Percentiles rank a stretch among this genome's conserved stretches.
Conservation (phyloP, 768 basidiomycete genomes). For the Agaricus subrufescens region DNA sequence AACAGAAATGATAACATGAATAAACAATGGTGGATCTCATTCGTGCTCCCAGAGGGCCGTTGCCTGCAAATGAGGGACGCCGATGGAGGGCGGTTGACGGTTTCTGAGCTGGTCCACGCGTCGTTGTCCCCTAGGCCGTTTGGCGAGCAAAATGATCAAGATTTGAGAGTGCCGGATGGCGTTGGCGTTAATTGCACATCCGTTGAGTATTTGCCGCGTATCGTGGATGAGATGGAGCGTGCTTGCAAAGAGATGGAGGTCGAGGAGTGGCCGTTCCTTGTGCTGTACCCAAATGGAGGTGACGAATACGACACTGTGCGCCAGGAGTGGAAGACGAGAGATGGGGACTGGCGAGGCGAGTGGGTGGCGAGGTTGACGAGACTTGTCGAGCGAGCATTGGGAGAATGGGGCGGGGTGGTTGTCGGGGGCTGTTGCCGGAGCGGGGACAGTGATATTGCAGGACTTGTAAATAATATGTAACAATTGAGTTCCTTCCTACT, state of each 20-base stretch:
- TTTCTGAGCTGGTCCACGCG: conserved; percentile 38
- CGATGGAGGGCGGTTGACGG: conserved; percentile 19
- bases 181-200: conserved; percentile 77
- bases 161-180: conserved; percentile 35
- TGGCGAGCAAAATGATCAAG: not conserved
- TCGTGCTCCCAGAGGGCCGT: conserved; percentile 50
- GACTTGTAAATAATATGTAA: conserved; percentile 14
- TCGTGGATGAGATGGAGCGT: conserved; percentile 34
- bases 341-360: conserved; percentile 13
- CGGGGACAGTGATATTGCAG: conserved; percentile 45
- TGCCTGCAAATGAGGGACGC: conserved; percentile 34
- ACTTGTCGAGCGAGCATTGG: conserved; percentile 17
- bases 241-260: conserved; percentile 11
- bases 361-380: conserved; percentile 33
- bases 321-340: conserved; percentile 34
- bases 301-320: conserved; percentile 45
- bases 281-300: conserved; percentile 73
- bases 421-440: conserved; percentile 72
- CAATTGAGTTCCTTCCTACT: conserved; percentile 10
- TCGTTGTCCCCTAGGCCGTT: conserved; percentile 25
- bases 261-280: conserved; percentile 41
- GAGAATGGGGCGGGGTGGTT: conserved; percentile 33
- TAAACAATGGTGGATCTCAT: conserved; percentile 77
- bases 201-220: conserved; percentile 32
- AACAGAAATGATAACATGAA: conserved; percentile 17